A percentile compares a stretch with the other conserved stretches of the same genome.
These are phyloP conservation scores for Trebouxia sp. DNA, from an alignment of 139 green algal species.

Conservation along the genomic window DNA sequence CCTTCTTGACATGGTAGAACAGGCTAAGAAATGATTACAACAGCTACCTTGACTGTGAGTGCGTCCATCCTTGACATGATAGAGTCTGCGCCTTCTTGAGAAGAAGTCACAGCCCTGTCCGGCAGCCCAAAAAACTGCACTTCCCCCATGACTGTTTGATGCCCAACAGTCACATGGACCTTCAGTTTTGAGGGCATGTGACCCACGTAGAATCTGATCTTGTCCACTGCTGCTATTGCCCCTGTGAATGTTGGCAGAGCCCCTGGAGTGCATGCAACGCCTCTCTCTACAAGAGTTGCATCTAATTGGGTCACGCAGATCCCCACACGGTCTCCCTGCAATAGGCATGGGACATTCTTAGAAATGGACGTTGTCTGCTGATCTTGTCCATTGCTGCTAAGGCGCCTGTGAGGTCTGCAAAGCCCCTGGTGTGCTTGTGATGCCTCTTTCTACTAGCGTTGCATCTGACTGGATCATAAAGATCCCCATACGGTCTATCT, in stretches of 20 bases:
- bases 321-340: constrained; percentile 80
- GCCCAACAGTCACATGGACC: constrained; percentile 83
- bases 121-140: constrained; percentile 77
- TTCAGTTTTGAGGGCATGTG: constrained; percentile 45
- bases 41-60: constrained; percentile 29
- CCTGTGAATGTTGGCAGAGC: constrained; percentile 71
- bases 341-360: no score
- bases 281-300: constrained; percentile 78
- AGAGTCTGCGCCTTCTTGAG: constrained; percentile 17
- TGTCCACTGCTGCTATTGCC: constrained; percentile 81
- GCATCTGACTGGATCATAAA: constrained; percentile 89
- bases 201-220: constrained; percentile 73
- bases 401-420: constrained; percentile 70
- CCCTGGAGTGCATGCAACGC: constrained; percentile 70
- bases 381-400: constrained; percentile 84
- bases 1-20: no score
- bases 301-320: constrained; percentile 92
- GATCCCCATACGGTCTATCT: constrained; percentile 84
- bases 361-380: no score
- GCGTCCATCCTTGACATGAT: constrained; percentile 30
- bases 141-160: constrained; percentile 84
- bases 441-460: constrained; percentile 77
- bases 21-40: no score
- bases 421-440: constrained; percentile 68
- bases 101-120: constrained; percentile 32